Percentiles rank a stretch among this genome's conserved stretches.
Conservation (phyloP, 1,284 basidiomycete species). For the Moniliophthora roreri region DNA sequence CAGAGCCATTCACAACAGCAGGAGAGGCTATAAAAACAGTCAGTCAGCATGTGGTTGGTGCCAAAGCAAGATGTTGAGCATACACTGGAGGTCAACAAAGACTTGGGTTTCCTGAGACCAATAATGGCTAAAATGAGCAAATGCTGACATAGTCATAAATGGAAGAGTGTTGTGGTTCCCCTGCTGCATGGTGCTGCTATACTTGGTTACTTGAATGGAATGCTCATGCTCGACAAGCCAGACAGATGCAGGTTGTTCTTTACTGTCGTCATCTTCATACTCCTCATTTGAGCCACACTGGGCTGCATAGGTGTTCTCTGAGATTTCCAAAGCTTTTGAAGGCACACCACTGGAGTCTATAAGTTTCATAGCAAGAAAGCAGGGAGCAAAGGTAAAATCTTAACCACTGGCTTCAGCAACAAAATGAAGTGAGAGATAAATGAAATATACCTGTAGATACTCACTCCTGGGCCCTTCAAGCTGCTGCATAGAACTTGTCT, state of each 20-base stretch:
- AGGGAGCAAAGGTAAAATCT: neutral
- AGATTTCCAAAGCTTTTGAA: neutral
- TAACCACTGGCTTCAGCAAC: neutral
- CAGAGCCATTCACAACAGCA: neutral
- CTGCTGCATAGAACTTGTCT: too few relatives aligned
- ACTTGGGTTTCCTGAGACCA: neutral
- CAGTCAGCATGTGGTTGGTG: neutral
- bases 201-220: neutral
- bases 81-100: constrained; percentile 1
- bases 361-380: neutral
- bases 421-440: neutral
- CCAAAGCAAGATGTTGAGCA: neutral
- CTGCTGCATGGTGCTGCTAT: neutral
- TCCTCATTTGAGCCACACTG: neutral
- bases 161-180: neutral
- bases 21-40: neutral
- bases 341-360: neutral
- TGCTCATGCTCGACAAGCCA: neutral
- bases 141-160: constrained; percentile 4
- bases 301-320: neutral
- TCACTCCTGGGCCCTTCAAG: neutral
- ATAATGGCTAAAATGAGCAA: neutral
- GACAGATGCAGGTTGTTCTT: too few relatives aligned
- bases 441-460: neutral
- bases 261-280: too few relatives aligned